Conservation (phyloP, 2,329 filamentous ascomycete species). For the Fusarium scirpi region DNA sequence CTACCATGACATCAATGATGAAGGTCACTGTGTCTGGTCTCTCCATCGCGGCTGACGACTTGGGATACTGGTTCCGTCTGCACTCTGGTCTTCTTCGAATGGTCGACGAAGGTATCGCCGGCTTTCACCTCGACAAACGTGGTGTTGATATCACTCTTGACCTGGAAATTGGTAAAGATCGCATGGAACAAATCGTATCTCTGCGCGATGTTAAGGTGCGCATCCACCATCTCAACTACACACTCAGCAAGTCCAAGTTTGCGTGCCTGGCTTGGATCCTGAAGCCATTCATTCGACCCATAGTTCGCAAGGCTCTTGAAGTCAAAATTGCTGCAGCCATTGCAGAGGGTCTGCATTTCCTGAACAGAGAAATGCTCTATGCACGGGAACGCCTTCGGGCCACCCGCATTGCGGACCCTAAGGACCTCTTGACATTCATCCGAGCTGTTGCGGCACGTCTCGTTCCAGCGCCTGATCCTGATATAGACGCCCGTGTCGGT, state of each 20-base stretch:
- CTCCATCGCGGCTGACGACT: constrained; percentile 84
- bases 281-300: constrained; percentile 84
- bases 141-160: constrained; percentile 90
- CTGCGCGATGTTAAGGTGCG: constrained; percentile 81
- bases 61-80: constrained; percentile 89
- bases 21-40: constrained; percentile 85
- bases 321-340: constrained; percentile 80
- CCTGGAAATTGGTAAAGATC: constrained; percentile 82
- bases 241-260: constrained; percentile 79
- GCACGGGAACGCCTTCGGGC: constrained; percentile 88
- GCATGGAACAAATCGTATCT: constrained; percentile 83
- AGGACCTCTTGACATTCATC: constrained; percentile 84
- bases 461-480: constrained; percentile 77
- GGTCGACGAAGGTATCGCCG: constrained; percentile 85
- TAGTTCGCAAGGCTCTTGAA: constrained; percentile 84
- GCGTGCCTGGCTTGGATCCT: constrained; percentile 83
- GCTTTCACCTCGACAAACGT: constrained; percentile 85
- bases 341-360: constrained; percentile 73
- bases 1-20: constrained; percentile 75
- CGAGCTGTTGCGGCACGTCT: constrained; percentile 84
- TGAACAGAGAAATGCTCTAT: constrained; percentile 88
- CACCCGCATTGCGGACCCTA: constrained; percentile 82
- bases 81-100: constrained; percentile 81
- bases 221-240: constrained; percentile 89
- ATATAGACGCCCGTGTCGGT: constrained; percentile 80